Base-by-base conservation (phyloP, 805 yeast species). In the Candida pseudoglaebosa region DNA sequence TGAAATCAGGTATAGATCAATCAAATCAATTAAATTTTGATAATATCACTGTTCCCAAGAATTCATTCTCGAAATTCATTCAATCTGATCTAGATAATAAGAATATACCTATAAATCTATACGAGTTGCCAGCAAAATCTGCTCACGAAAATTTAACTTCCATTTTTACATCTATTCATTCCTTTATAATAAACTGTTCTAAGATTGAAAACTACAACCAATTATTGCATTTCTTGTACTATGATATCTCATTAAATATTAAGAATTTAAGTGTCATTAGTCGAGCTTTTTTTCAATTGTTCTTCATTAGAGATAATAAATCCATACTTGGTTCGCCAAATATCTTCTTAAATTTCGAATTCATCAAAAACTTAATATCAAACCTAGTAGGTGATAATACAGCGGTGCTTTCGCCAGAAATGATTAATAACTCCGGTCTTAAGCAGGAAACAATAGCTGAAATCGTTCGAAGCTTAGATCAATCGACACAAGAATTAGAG, bases 261-360 rank as follows among this genome's bases (percentile, higher is more conserved):
- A 44, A 48, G 5, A 24, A 40, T 2, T 54, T 59, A 31, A 72
- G 69, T 45, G 74, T 71, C 5, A 54, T 84, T n/a, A 71, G 82
- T 1, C 68, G 90, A 42, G 84, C 84, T 1, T 48, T 80, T 8
- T 72, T 80, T 48, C 86, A 82, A 39, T 59, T 82, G 16, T 79
- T 74, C 49, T 60, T 82, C 17, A 64, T 83, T 6, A 63, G 87
- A 43, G 85, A 82, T 50, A 80, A 82, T 53, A 72, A 71, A 38
- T 62, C 78, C 1, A 62, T 84, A 2, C 48, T 80, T 17, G 90
- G 89, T 0, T 30, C 49, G 1, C 43, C 42, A 19, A 67, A 62
- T n/a, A n/a, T 42, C 7, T 31, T 20, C 26, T 53, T 78, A 19
- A 42, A 44, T 7, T n/a, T 21, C 15, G 35, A 37, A 7, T 30